Base-by-base conservation (phyloP, 2,329 filamentous ascomycete species). In the Aspergillus pseudonomiae region DNA sequence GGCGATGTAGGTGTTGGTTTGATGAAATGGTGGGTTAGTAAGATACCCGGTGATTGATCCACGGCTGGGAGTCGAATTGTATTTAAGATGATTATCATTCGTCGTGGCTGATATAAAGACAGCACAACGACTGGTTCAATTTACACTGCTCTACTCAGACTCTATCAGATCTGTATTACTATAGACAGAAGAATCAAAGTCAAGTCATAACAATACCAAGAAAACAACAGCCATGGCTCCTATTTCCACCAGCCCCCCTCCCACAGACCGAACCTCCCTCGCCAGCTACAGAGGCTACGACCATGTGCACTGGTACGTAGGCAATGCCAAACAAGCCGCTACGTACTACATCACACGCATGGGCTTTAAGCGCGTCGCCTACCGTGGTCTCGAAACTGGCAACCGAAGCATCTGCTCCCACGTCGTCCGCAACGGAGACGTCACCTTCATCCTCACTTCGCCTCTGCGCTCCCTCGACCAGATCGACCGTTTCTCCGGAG, bases 291-390 rank as follows among this genome's bases (percentile, higher is more conserved):
- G 88, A 65, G 93, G 92, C 74, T 97, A 97, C 78, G 92, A 97
- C 80, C 92, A 97, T 79, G 87, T 97, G 62, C 94, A 93, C 70
- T 97, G 94, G 94, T 97, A 93, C 83, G 94, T 97, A 34, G 93
- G 94, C 75, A 98, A 98, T 76, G 94, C 94, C 71, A 97, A 97
- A 81, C 94, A 97, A 83, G 92, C 93, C 3, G 94, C 94, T 45
- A 86, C 90, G 16, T 97, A 92, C 82, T 97, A 97, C 81, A 89
- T 90, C 70, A 89, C 88, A 12, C 91, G 93, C 69, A 93, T 97
- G 83, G 94, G 93, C 61, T 97, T 97, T 82, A 83, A 87, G 73
- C 87, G 87, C 24, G 80, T 97, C 62, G 94, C 94, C 66, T 96
- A 97, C 79, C 86, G 86, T 46, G 94, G 94, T 6, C 88, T 97